These are phyloP conservation scores for Cyclospora cayetanensis DNA, from an alignment of 169 alveolate genomes.

Conservation along the genomic window DNA sequence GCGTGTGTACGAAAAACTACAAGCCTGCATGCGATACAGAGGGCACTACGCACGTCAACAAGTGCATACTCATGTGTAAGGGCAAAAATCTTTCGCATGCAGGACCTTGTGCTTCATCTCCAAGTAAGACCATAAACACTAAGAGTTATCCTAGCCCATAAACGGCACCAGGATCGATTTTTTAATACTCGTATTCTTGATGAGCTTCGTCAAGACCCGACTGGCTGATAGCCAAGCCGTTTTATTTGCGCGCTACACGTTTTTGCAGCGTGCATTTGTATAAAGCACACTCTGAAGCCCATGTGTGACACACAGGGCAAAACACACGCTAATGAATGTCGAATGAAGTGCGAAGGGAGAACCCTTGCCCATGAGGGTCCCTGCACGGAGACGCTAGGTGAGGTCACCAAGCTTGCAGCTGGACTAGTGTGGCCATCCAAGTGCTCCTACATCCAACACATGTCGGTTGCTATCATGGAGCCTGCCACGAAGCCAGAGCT, in stretches of 20 bases:
- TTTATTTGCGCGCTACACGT: not conserved
- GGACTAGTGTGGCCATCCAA: no score
- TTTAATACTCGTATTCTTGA: not conserved
- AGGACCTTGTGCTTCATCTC: not conserved
- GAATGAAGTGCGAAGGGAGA: slow-evolving; percentile 1
- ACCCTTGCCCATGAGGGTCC: slow-evolving; percentile 6
- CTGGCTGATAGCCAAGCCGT: not conserved
- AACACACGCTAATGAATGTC: slow-evolving; percentile 1
- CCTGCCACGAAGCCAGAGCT: not conserved
- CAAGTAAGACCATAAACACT: not conserved
- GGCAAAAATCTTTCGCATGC: not conserved
- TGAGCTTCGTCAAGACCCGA: not conserved
- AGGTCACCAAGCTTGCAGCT: no score
- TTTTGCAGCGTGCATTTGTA: not conserved
- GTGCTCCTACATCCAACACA: no score
- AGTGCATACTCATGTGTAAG: slow-evolving; percentile 44
- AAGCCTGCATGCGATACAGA: slow-evolving; percentile 61
- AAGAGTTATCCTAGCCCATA: not conserved
- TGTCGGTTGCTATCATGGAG: not conserved
- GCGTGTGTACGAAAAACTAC: slow-evolving; percentile 46
- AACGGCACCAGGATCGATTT: not conserved
- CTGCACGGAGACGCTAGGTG: not conserved
- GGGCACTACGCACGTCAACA: slow-evolving; percentile 48
- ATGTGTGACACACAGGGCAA: slow-evolving; percentile 17
- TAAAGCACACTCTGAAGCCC: slow-evolving; percentile 9